Evolutionary conservation across 164 flowering plant species (phyloP), one percentile per base, ranked within the genome.

Genomic region (Nymphaea thermarum): DNA sequence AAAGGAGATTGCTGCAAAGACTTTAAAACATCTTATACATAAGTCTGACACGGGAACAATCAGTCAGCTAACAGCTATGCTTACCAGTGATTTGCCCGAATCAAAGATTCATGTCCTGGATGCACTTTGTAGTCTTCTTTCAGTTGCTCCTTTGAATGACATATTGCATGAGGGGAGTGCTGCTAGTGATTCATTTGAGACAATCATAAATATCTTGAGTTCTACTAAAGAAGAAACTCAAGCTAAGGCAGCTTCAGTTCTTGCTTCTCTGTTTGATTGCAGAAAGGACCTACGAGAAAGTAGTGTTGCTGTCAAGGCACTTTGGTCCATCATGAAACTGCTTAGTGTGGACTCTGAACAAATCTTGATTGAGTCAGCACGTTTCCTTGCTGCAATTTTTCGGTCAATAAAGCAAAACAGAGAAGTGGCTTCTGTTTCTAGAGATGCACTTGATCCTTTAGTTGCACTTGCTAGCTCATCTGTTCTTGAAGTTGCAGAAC

Each of bases 41-140:
- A 95, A 88, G 78, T 92, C 99, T 55, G 99, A 92, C 80, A 88
- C 97, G 44, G 83, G 96, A 69, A 92, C 98, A n/a, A 95, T 92
- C 65, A 92, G 98, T 73, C 99, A 95, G 69, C 93, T 95, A 47
- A 85, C 94, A 68, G 91, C 99, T 61, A 76, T 95, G 64, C 77
- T 95, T 66, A 86, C 87, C 68, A 90, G 98, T 77, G 99, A 95
- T 74, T 81, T 88, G 55, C 99, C 99, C 60, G 97, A 92, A 72
- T 95, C 99, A 17, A 95, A 95, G 80, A 76, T 89, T 66, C 85
- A 86, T 80, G 93, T 95, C 71, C 81, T 95, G 80, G 98, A 95
- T 85, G 96, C 98, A 67, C 55, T 47, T 73, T 95, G 44, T 82
- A 92, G 96, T 72, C 78, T 95, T 82, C 94, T 95, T 69, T 87